Evolutionary conservation across 139 green algal species (phyloP).

Genomic region (Coccomyxa sp.): DNA sequence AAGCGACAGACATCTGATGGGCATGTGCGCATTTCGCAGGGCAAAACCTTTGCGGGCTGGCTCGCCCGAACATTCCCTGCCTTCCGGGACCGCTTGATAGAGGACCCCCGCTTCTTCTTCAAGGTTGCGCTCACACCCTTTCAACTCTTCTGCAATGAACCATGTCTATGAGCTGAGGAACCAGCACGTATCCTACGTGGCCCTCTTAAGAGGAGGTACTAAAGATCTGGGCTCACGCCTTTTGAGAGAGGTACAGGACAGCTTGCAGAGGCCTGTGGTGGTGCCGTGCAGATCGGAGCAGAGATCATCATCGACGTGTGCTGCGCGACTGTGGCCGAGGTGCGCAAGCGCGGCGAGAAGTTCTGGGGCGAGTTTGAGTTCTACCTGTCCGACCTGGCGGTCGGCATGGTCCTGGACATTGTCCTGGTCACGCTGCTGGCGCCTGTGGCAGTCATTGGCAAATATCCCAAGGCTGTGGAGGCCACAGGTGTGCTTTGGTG

Average conservation of each 20-base stretch:
- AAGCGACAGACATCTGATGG: not conserved
- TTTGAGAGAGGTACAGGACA: too few relatives aligned
- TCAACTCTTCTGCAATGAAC: too few relatives aligned
- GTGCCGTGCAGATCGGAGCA: constrained; percentile 12
- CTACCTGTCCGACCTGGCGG: constrained; percentile 90
- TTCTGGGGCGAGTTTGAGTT: constrained; percentile 98
- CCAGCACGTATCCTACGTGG: too few relatives aligned
- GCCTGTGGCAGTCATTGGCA: constrained; percentile 67
- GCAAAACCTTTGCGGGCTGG: constrained; percentile 11
- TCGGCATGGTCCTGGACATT: constrained; percentile 87
- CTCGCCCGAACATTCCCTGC: constrained; percentile 54
- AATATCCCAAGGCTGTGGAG: constrained; percentile 20
- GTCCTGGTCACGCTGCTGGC: constrained; percentile 88
- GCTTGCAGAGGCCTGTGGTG: too few relatives aligned
- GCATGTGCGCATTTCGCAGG: not conserved
- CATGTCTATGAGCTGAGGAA: too few relatives aligned
- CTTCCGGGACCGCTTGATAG: constrained; percentile 80
- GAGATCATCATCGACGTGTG: constrained; percentile 90
- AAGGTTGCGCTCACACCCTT: constrained; percentile 52
- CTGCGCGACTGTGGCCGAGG: constrained; percentile 92
- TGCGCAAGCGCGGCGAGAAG: constrained; percentile 90
- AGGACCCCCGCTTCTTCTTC: constrained; percentile 84
- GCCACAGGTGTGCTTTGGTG: constrained; percentile 14
- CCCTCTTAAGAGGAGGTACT: too few relatives aligned
- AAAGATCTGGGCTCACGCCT: too few relatives aligned